Conservation (phyloP, 202 grass and related monocot genomes). For the Elaeis oleifera region DNA sequence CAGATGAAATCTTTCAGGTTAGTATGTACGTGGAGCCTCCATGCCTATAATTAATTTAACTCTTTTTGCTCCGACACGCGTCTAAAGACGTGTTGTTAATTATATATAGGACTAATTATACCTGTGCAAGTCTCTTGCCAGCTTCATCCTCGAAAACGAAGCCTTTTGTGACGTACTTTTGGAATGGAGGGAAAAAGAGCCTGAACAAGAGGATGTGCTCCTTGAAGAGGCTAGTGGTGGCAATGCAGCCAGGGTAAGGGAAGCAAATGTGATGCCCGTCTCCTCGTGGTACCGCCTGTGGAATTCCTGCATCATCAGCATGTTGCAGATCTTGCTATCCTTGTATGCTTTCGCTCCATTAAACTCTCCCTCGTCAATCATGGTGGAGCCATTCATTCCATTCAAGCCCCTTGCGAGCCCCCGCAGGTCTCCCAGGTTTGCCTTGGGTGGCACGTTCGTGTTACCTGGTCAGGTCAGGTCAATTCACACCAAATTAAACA, state of each 20-base stretch:
- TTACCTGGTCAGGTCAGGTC: constrained; percentile 37
- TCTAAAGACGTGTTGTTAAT: too few species aligned
- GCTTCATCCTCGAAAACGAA: too few species aligned
- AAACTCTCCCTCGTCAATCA: constrained; percentile 88
- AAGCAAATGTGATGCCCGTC: constrained; percentile 79
- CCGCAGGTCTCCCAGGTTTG: constrained; percentile 73
- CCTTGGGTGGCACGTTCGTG: constrained; percentile 92
- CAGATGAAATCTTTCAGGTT: too few species aligned
- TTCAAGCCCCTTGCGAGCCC: constrained; percentile 67
- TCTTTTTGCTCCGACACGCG: too few species aligned
- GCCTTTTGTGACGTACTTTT: too few species aligned
- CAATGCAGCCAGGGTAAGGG: constrained; percentile 96
- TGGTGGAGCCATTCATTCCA: constrained; percentile 44
- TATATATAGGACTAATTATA: too few species aligned
- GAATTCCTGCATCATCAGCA: constrained; percentile 98
- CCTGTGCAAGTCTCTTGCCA: too few species aligned
- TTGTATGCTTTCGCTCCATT: constrained; percentile 98
- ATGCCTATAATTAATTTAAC: too few species aligned
- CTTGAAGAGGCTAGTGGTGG: constrained; percentile 47
- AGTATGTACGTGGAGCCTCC: too few species aligned
- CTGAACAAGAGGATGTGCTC: too few species aligned
- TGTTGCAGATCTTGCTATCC: constrained; percentile 99
- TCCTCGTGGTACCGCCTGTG: constrained; percentile 83
- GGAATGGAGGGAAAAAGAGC: too few species aligned
- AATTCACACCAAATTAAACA: too few species aligned